phyloP scores from a whole-genome alignment of 2,329 filamentous ascomycete genomes.

The Parasarocladium wereldwijsianum region DNA sequence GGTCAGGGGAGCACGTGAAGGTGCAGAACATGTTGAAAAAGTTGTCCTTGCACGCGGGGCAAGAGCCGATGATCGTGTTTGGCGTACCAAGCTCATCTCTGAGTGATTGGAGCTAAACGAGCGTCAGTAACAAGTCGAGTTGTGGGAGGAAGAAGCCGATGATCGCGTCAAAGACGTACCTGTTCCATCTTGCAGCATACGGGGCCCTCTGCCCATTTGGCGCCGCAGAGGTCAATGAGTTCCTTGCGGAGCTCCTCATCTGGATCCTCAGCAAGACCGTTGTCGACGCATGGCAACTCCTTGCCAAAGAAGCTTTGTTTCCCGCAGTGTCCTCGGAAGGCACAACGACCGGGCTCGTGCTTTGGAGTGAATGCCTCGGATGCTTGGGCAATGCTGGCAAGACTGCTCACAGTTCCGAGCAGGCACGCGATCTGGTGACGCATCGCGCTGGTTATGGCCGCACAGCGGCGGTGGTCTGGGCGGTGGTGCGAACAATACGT shows the following conservation, averaged over 20 bases:
- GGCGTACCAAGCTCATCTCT: slow-evolving; percentile 76
- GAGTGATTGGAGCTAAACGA: slow-evolving; percentile 54
- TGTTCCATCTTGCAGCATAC: slow-evolving; percentile 79
- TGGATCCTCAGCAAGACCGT: slow-evolving; percentile 64
- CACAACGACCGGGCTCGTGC: slow-evolving; percentile 79
- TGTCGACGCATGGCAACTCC: slow-evolving; percentile 84
- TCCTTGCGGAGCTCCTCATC: slow-evolving; percentile 57
- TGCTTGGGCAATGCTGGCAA: slow-evolving; percentile 11
- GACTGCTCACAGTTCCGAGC: slow-evolving; percentile 16
- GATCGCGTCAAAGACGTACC: slow-evolving; percentile 25
- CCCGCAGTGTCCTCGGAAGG: slow-evolving; percentile 82
- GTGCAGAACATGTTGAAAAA: slow-evolving; percentile 98
- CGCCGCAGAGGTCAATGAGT: slow-evolving; percentile 73
- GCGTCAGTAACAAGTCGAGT: neutral
- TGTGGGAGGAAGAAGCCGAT: neutral
- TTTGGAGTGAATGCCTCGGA: slow-evolving; percentile 33
- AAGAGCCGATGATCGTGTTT: slow-evolving; percentile 79
- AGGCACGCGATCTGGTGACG: slow-evolving; percentile 16
- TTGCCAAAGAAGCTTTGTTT: slow-evolving; percentile 82
- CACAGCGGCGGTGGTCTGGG: neutral
- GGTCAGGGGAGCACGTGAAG: slow-evolving; percentile 94
- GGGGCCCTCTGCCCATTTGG: slow-evolving; percentile 68
- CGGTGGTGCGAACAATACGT: no score
- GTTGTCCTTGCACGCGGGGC: slow-evolving; percentile 93
- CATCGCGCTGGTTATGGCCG: slow-evolving; percentile 11